Evolutionary conservation across 2,329 filamentous ascomycete species (phyloP), one percentile per base, ranked within the genome.

Genomic region (Phialophora macrospora): DNA sequence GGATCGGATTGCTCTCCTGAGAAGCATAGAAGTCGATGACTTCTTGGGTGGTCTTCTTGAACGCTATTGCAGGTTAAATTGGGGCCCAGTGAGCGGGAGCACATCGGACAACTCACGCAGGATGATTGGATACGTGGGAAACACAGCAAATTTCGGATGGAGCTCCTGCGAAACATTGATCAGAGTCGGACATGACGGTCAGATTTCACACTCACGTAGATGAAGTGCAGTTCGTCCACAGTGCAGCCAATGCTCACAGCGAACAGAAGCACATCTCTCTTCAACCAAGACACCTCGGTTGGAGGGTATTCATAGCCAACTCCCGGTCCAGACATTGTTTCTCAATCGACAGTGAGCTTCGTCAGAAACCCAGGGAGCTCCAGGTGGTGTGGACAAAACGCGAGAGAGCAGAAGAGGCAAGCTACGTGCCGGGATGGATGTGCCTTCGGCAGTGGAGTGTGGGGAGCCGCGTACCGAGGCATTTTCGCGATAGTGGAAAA

Each of bases 251-350:
- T 94, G 80, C 90, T 94, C 79, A 90, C 90, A 72, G 93, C 93
- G 78, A 97, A 97, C 68, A 98, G 88, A 68, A 97, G 84, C 41
- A 89, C 87, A 82, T 97, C 93, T 71, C 93, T 88, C 85, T 93
- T 93, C 73, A 91, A 79, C 93, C 93, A 97, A 73, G 89, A 86
- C 11, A 96, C 92, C 75, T 89, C 85, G 74, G 87, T 82, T 55
- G 85, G 79, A 64, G 92, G 91, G 77, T 90, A 96, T 79, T 95
- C 87, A 79, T 93, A 93, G 74, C 92, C 92, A 75, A 80, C 84
- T 72, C 85, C 86, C 55, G 85, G 84, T 65, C 77, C 77, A 62
- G 78, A 80, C 80, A 82, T 84, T 26, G 6, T 61, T 76, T 63
- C n/a, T 17, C 26, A 14, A 60, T 20, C n/a, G 17, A 20, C 34